Evolutionary conservation across 352 stramenopile genomes (phyloP).

Genomic region (Phytopythium delawarense): DNA sequence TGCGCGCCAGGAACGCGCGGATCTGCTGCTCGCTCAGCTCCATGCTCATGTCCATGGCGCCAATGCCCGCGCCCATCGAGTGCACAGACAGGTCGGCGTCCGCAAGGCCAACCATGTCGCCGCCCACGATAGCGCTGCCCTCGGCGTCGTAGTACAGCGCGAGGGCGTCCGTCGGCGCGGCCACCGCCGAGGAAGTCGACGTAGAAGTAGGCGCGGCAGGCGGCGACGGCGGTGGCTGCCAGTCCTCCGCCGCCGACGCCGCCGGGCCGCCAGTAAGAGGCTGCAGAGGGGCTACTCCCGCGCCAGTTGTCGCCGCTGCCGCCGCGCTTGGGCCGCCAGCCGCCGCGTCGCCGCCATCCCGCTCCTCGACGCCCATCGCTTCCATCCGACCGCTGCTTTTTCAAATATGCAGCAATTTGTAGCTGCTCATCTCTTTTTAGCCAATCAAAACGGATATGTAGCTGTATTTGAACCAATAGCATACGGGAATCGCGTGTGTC

Average conservation of each 20-base stretch:
- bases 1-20: slow-evolving; percentile 39
- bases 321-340: not conserved
- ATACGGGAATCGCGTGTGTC: too few relatives aligned
- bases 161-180: not conserved
- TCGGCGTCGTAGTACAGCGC: slow-evolving; percentile 12
- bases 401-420: not conserved
- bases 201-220: not conserved
- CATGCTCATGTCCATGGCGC: slow-evolving; percentile 48
- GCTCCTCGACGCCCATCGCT: not conserved
- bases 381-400: not conserved
- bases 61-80: slow-evolving; percentile 31
- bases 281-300: not conserved
- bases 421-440: not conserved
- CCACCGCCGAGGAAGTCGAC: not conserved
- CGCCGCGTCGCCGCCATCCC: not conserved
- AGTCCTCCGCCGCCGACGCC: not conserved
- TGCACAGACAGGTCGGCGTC: slow-evolving; percentile 59
- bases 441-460: not conserved
- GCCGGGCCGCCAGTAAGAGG: not conserved
- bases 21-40: slow-evolving; percentile 58
- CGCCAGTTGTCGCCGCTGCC: not conserved
- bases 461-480: too few relatives aligned
- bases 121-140: slow-evolving; percentile 37
- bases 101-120: slow-evolving; percentile 40
- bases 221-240: not conserved